Percentiles rank a stretch among this genome's conserved stretches.
Conservation (phyloP, 1,139 yeast species). For the Blastobotrys serpentis region DNA sequence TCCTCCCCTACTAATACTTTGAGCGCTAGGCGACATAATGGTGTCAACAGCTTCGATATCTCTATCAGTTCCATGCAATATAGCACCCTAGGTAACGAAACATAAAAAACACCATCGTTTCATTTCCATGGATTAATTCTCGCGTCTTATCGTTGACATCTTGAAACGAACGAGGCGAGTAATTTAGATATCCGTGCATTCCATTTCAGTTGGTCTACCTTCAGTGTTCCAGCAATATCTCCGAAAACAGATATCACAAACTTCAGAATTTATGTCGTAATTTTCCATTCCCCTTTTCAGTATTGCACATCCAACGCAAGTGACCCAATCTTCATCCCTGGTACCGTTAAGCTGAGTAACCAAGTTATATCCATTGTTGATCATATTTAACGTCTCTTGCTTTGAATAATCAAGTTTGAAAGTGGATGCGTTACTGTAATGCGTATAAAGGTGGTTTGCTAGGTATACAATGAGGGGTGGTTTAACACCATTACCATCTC, state of each 20-base stretch:
- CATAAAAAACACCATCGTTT: too few species aligned
- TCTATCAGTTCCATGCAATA: too few species aligned
- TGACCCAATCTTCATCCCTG: conserved; percentile 67
- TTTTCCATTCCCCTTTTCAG: conserved; percentile 81
- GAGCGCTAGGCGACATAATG: too few species aligned
- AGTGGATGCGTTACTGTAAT: conserved; percentile 68
- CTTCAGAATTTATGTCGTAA: conserved; percentile 56
- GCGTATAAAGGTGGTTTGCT: conserved; percentile 73
- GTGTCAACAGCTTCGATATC: too few species aligned
- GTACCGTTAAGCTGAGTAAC: conserved; percentile 73
- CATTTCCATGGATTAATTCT: too few species aligned
- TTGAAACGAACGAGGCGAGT: too few species aligned
- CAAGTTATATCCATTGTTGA: conserved; percentile 78
- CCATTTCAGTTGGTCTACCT: too few species aligned
- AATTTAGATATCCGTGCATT: too few species aligned
- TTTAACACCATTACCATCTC: too few species aligned
- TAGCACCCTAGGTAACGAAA: too few species aligned
- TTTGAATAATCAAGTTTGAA: conserved; percentile 62
- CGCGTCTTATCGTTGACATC: too few species aligned
- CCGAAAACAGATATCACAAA: conserved; percentile 70
- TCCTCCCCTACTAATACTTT: too few species aligned
- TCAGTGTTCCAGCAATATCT: conserved; percentile 70
- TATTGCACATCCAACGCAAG: conserved; percentile 88
- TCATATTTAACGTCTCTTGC: conserved; percentile 57
- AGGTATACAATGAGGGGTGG: conserved; percentile 80